Evolutionary conservation across 2,329 filamentous ascomycete species (phyloP).

Genomic region (Pleurostoma richardsiae): DNA sequence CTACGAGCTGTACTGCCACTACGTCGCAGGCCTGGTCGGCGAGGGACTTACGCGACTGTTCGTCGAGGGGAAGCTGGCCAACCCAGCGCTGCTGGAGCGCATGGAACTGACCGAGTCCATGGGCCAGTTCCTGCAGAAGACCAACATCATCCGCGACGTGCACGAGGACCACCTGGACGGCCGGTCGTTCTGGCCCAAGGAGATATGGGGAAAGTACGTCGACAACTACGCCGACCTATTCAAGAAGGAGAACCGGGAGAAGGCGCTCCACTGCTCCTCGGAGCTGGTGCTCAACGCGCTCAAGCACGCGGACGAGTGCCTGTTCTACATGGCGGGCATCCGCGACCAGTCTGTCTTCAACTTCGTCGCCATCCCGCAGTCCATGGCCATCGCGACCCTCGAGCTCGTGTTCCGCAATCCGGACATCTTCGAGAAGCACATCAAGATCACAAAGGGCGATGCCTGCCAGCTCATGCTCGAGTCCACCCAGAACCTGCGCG

Average conservation of each 20-base stretch:
- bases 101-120: slow-evolving; percentile 86
- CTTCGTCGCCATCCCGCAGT: slow-evolving; percentile 94
- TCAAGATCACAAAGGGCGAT: slow-evolving; percentile 95
- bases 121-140: slow-evolving; percentile 97
- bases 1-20: slow-evolving; percentile 96
- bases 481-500: slow-evolving; percentile 82
- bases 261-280: slow-evolving; percentile 79
- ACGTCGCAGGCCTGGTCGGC: slow-evolving; percentile 96
- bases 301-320: slow-evolving; percentile 80
- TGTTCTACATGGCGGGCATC: slow-evolving; percentile 96
- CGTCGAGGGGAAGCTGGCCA: slow-evolving; percentile 80
- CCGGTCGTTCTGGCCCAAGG: slow-evolving; percentile 88
- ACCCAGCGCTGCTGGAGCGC: slow-evolving; percentile 74
- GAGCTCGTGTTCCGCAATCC: slow-evolving; percentile 92
- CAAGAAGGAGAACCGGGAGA: slow-evolving; percentile 69
- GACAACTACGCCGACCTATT: slow-evolving; percentile 87
- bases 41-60: slow-evolving; percentile 90
- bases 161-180: slow-evolving; percentile 85
- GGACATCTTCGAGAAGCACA: slow-evolving; percentile 74
- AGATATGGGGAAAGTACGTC: slow-evolving; percentile 96
- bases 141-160: slow-evolving; percentile 96
- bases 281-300: slow-evolving; percentile 93
- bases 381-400: slow-evolving; percentile 94
- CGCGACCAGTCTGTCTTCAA: slow-evolving; percentile 98
- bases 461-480: slow-evolving; percentile 89